These are phyloP conservation scores for Penicillium verrucosum DNA, from an alignment of 2,329 filamentous ascomycete species.

Conservation along the genomic window DNA sequence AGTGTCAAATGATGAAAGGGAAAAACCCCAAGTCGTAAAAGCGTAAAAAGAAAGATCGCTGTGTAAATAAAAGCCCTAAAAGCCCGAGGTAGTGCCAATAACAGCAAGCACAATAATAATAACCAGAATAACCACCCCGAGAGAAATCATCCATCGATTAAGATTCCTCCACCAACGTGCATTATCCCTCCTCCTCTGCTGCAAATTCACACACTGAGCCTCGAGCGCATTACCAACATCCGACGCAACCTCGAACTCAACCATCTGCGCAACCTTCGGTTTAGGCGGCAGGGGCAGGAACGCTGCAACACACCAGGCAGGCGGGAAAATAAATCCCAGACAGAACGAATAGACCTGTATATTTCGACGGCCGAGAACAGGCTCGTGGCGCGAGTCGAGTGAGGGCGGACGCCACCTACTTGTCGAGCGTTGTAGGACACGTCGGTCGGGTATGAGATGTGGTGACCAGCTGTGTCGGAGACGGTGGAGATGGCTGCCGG, in stretches of 20 bases:
- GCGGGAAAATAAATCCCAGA: constrained; percentile 72
- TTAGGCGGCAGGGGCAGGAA: constrained; percentile 67
- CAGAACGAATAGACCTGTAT: constrained; percentile 72
- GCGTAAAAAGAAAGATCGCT: constrained; percentile 7
- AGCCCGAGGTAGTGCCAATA: constrained; percentile 34
- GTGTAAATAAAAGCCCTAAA: constrained; percentile 16
- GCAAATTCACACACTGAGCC: constrained; percentile 43
- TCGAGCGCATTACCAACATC: constrained; percentile 46
- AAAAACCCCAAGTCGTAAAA: constrained; percentile 10
- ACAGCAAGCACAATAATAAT: constrained; percentile 42
- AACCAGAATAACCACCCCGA: constrained; percentile 55
- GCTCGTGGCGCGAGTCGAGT: constrained; percentile 62
- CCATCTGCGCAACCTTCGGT: constrained; percentile 49
- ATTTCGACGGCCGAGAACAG: constrained; percentile 64
- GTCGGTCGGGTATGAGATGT: constrained; percentile 64
- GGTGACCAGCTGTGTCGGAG: constrained; percentile 68
- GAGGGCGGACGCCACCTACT: constrained; percentile 73
- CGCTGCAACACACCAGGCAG: constrained; percentile 77
- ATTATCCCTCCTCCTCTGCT: constrained; percentile 54
- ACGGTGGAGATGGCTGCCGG: constrained; percentile 38
- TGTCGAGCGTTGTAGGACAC: constrained; percentile 50
- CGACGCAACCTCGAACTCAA: constrained; percentile 40
- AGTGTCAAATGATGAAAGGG: neutral
- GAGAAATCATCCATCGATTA: constrained; percentile 59
- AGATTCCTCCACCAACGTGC: constrained; percentile 64